phyloP scores from a whole-genome alignment of 2,329 filamentous ascomycete species.

The Davidsoniella virescens region DNA sequence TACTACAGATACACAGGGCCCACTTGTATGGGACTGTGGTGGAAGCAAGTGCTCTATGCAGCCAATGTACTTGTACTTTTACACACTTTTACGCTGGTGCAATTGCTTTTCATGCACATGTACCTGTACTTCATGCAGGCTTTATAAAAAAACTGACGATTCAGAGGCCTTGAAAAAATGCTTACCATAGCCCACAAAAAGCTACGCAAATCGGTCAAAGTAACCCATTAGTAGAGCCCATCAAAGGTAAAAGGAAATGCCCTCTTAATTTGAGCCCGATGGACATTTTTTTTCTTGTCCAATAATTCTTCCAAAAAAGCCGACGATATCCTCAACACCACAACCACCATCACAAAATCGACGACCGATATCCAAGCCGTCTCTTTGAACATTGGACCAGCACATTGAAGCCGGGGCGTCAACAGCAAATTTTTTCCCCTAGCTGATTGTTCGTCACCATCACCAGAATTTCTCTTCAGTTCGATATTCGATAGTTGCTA shows the following conservation, averaged over 20 bases:
- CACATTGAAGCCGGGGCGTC: background rate
- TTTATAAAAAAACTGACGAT: constrained; percentile 20
- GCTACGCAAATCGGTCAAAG: background rate
- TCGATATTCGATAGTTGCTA: background rate
- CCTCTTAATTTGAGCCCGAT: background rate
- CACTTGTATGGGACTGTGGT: too few species aligned
- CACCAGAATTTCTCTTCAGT: background rate
- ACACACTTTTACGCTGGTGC: background rate
- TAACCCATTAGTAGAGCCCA: background rate
- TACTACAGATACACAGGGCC: too few species aligned
- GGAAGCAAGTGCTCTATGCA: too few species aligned
- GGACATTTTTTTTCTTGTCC: background rate
- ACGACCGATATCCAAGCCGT: too few species aligned
- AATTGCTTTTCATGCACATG: background rate
- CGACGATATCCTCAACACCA: too few species aligned
- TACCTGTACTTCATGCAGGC: constrained; percentile 5
- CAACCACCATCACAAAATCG: too few species aligned
- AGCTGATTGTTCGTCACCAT: background rate
- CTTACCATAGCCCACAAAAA: constrained; percentile 20
- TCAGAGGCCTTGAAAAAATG: constrained; percentile 25
- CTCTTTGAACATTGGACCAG: background rate
- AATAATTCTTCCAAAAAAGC: background rate
- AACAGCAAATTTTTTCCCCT: background rate
- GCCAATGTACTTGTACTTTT: background rate
- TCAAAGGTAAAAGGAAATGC: background rate